These are phyloP conservation scores for Didymella arachidicola DNA, from an alignment of 2,329 filamentous ascomycete genomes.

Conservation along the genomic window DNA sequence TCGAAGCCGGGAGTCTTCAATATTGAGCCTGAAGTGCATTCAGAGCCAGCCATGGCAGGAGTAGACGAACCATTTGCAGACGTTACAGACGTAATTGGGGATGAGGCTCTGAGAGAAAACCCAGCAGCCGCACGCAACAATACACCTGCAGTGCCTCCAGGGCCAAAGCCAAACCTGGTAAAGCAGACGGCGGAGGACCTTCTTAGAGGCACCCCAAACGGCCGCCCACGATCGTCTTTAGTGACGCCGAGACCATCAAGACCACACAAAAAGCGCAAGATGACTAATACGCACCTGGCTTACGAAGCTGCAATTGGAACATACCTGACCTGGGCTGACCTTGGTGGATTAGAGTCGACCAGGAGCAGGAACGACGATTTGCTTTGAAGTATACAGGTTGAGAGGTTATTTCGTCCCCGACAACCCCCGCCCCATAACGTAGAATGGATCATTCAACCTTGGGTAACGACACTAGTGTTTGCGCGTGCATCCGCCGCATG, in stretches of 20 bases:
- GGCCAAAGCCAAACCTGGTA: neutral
- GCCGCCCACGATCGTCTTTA: neutral
- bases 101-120: neutral
- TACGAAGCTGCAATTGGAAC: constrained; percentile 42
- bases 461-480: neutral
- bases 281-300: constrained; percentile 33
- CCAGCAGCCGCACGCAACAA: neutral
- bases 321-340: constrained; percentile 53
- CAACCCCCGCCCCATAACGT: neutral
- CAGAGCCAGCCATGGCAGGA: neutral
- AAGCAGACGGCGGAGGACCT: no score
- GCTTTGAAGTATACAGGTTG: neutral
- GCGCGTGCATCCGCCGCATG: neutral
- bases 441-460: neutral
- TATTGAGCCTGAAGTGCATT: neutral
- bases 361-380: constrained; percentile 9
- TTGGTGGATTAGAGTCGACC: constrained; percentile 54
- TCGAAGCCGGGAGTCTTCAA: neutral
- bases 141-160: neutral
- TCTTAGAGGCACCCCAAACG: neutral
- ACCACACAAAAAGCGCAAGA: constrained; percentile 11
- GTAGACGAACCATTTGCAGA: neutral
- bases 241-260: neutral
- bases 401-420: neutral
- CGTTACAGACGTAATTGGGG: neutral